phyloP scores from a whole-genome alignment of 1,284 basidiomycete genomes.

The Kalmanozyma brasiliensis region DNA sequence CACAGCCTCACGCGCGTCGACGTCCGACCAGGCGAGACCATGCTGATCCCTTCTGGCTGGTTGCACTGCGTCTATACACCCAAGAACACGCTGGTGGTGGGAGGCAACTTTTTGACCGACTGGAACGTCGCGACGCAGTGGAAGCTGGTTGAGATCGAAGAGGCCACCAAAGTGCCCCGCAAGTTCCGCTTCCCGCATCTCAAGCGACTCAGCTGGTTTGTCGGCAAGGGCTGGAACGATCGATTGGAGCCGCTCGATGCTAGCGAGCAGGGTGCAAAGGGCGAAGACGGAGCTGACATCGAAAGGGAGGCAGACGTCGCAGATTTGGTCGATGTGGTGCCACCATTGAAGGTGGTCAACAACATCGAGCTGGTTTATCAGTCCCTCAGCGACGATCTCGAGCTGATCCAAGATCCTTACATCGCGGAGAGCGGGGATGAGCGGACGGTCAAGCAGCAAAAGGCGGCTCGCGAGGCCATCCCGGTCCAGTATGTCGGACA shows the following conservation, averaged over 20 bases:
- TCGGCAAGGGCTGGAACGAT: conserved; percentile 55
- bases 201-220: conserved; percentile 68
- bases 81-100: conserved; percentile 90
- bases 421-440: conserved; percentile 32
- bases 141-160: conserved; percentile 88
- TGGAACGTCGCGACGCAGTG: conserved; percentile 71
- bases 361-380: conserved; percentile 33
- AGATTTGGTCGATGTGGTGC: conserved; percentile 19
- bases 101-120: conserved; percentile 78
- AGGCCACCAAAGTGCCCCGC: conserved; percentile 88
- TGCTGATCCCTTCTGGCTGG: conserved; percentile 79
- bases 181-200: conserved; percentile 87
- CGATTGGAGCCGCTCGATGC: conserved; percentile 27
- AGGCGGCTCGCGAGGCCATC: conserved; percentile 37
- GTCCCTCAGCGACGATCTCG: conserved; percentile 33
- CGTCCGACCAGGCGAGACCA: conserved; percentile 85
- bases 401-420: conserved; percentile 37
- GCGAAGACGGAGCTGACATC: neutral
- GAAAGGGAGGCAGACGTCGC: neutral
- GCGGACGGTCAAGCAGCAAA: conserved; percentile 38
- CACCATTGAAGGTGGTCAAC: conserved; percentile 20
- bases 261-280: neutral
- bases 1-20: conserved; percentile 88
- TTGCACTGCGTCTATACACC: conserved; percentile 97
- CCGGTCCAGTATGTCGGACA: conserved; percentile 34